Evolutionary conservation across 371 early-diverging fungal species (phyloP), one percentile per base, ranked within the genome.

Genomic region (Furculomyces boomerangus): DNA sequence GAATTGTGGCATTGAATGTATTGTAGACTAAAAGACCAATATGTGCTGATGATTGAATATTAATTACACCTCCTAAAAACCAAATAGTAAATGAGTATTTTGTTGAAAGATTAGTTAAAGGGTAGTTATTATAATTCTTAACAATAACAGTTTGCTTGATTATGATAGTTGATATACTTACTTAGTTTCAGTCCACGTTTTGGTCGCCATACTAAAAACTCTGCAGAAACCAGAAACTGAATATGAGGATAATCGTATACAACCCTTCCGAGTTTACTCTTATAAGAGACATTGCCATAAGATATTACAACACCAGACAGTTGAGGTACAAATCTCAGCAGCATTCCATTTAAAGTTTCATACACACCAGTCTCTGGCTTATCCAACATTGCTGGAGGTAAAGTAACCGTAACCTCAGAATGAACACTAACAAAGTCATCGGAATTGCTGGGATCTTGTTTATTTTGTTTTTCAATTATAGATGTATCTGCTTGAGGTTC

Each of bases 1-100:
- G 84, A 50, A 94, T 92, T 16, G 91, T 89, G 14, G 91, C 93
- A 60, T 95, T 95, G 73, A 95, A 91, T 10, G 90, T 85, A 39
- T 89, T 87, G 66, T 84, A 86, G 50, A 93, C 75, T 57, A 95
- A 75, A 28, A 91, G 70, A 65, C 93, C 93, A 60, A 95, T 85
- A 60, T 95, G 95, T 66, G 90, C 90, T n/a, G 85, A 77, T 50
- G 92, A 90, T 56, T 91, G 90, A 45, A 90, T 77, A 69, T 88
- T 93, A 62, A 94, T 87, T 3, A 80, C 75, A 46, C 93, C 95
- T 31, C 47, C 43, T 26, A 64, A 50, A 16, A 49, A 13, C 45
- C 20, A 8, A 20, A 8, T 8, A 45, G 7, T 45, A 45, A 45
- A 5, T 22, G 10, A 35, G 16, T 10, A 35, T 10, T 35, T 10